A percentile compares a stretch with the other conserved stretches of the same genome.
Conservation (phyloP, 1,284 basidiomycete genomes). For the Fomitopsis betulina region DNA sequence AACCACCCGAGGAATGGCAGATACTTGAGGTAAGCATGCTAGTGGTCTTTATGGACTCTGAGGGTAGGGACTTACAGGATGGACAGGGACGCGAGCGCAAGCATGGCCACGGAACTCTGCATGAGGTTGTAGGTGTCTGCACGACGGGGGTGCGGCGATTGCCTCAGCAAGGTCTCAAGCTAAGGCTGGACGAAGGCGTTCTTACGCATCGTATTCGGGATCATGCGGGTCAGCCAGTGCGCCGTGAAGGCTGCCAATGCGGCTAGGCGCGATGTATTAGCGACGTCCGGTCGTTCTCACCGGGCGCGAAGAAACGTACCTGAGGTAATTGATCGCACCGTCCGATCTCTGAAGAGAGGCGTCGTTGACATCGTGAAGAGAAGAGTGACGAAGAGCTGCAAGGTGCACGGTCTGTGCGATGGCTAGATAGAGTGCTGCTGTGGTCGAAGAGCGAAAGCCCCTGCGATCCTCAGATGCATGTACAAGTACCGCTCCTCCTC, state of each 20-base stretch:
- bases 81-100: slow-evolving; percentile 58
- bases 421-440: background rate
- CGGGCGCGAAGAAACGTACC: background rate
- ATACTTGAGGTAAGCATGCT: slow-evolving; percentile 6
- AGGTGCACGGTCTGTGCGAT: background rate
- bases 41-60: background rate
- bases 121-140: slow-evolving; percentile 64
- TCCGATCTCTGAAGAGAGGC: slow-evolving; percentile 9
- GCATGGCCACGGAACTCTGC: slow-evolving; percentile 66
- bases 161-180: background rate
- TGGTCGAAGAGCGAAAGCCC: background rate
- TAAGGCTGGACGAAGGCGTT: background rate
- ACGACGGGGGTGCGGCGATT: background rate
- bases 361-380: slow-evolving; percentile 2
- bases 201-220: slow-evolving; percentile 20
- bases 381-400: background rate
- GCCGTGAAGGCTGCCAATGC: slow-evolving; percentile 14
- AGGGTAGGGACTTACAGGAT: slow-evolving; percentile 51
- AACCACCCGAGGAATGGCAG: slow-evolving; percentile 5
- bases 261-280: background rate
- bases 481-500: background rate
- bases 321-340: slow-evolving; percentile 12
- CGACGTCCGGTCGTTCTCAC: background rate
- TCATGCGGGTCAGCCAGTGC: slow-evolving; percentile 14
- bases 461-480: background rate